phyloP scores from a whole-genome alignment of 805 yeast species.

The Wickerhamomyces mucosus region DNA sequence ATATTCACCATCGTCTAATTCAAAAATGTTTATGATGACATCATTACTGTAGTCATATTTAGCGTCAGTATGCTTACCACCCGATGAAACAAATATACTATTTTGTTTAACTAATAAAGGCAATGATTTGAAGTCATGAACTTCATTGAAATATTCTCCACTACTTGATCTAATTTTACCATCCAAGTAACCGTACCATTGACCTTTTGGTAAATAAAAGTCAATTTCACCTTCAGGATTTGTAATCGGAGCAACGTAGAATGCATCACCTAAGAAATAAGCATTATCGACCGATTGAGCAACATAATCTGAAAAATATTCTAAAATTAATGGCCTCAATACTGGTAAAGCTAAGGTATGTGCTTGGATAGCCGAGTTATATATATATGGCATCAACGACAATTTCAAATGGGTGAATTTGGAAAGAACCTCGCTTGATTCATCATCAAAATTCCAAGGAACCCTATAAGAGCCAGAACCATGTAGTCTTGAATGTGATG shows the following conservation, averaged over 20 bases:
- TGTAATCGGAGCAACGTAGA: slow-evolving; percentile 14
- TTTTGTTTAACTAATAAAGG: slow-evolving; percentile 14
- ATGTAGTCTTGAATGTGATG: slow-evolving; percentile 17
- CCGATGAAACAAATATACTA: slow-evolving; percentile 11
- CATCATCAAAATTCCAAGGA: slow-evolving; percentile 18
- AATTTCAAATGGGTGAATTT: slow-evolving; percentile 14
- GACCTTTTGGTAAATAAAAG: slow-evolving; percentile 15
- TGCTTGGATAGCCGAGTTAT: slow-evolving; percentile 13
- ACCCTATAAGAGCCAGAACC: slow-evolving; percentile 16
- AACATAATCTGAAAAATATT: slow-evolving; percentile 9
- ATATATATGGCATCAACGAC: slow-evolving; percentile 17
- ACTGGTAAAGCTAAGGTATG: slow-evolving; percentile 11
- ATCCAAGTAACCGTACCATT: slow-evolving; percentile 16
- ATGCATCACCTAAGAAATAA: slow-evolving; percentile 14
- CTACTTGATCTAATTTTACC: slow-evolving; percentile 11
- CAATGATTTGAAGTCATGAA: slow-evolving; percentile 11
- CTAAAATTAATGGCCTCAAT: slow-evolving; percentile 13
- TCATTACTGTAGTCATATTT: slow-evolving; percentile 14
- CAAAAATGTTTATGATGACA: slow-evolving; percentile 12
- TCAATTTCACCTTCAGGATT: slow-evolving; percentile 11
- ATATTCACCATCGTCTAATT: slow-evolving; percentile 11
- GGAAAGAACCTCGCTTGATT: slow-evolving; percentile 12
- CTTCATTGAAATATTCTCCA: slow-evolving; percentile 12
- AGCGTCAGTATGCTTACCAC: slow-evolving; percentile 11
- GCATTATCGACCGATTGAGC: slow-evolving; percentile 9